Percentiles rank a stretch among this genome's conserved stretches.
Conservation (phyloP, 1,284 basidiomycete species). For the Paramarasmius palmivorus region DNA sequence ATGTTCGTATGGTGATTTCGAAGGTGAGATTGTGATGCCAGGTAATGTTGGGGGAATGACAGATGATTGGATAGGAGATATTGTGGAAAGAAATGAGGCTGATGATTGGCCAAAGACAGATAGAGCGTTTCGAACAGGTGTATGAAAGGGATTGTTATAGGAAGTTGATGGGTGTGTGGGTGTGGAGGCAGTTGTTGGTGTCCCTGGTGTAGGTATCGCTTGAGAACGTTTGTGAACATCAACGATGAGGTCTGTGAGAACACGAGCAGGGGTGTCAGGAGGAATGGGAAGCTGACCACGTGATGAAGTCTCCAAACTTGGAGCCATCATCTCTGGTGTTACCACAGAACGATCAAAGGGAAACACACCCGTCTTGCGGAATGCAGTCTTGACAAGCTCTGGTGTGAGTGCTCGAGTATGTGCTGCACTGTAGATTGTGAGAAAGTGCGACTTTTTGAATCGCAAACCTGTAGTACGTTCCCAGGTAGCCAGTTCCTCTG, state of each 20-base stretch:
- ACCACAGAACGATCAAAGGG: conserved; percentile 34
- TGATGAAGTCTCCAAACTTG: conserved; percentile 19
- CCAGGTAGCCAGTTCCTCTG: conserved; percentile 10
- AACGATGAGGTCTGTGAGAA: background rate
- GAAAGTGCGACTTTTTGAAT: conserved; percentile 22
- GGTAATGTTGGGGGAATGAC: background rate
- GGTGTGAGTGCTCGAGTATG: conserved; percentile 26
- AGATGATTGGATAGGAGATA: no score
- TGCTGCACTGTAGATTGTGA: conserved; percentile 26
- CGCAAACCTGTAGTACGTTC: conserved; percentile 4
- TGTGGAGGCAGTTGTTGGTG: no score
- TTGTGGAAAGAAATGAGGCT: no score
- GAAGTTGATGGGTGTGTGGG: no score
- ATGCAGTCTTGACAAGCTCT: conserved; percentile 31
- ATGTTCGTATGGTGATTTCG: background rate
- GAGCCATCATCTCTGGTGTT: conserved; percentile 27
- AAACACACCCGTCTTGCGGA: conserved; percentile 34
- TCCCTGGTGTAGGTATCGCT: no score
- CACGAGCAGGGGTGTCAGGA: conserved; percentile 1
- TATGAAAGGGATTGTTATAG: no score
- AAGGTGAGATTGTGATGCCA: background rate
- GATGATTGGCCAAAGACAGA: no score
- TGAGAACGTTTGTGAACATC: background rate
- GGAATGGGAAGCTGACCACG: no score
- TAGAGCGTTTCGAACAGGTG: no score